These are phyloP conservation scores for Ricinus communis DNA, from an alignment of 345 rosid genomes.

Conservation along the genomic window DNA sequence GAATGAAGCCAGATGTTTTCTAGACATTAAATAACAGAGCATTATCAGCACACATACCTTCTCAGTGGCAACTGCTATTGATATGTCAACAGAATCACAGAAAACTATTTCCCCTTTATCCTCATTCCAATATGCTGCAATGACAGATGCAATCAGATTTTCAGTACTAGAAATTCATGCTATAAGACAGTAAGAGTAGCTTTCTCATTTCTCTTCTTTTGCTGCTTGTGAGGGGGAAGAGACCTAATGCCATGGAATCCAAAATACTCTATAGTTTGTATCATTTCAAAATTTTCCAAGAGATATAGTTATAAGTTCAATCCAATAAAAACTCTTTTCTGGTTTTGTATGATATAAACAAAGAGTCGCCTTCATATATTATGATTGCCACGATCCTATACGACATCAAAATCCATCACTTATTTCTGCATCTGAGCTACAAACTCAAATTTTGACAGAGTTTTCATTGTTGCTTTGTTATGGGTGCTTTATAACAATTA, in stretches of 20 bases:
- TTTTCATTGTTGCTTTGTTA: no score
- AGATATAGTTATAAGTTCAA: background rate
- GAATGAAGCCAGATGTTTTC: slow-evolving; percentile 17
- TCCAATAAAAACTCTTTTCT: background rate
- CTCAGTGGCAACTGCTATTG: slow-evolving; percentile 97
- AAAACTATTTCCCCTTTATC: slow-evolving; percentile 67
- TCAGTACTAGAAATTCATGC: slow-evolving; percentile 19
- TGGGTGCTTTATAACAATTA: no score
- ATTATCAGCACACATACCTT: no score
- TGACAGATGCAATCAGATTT: slow-evolving; percentile 18
- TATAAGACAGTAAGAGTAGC: background rate
- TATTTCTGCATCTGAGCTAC: background rate
- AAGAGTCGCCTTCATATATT: background rate
- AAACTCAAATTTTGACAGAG: background rate
- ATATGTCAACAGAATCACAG: slow-evolving; percentile 76
- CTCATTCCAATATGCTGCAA: slow-evolving; percentile 81
- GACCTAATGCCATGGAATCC: background rate
- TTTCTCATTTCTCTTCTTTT: no score
- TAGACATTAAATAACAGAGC: no score
- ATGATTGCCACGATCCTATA: background rate
- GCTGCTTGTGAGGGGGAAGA: background rate
- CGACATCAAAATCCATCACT: background rate
- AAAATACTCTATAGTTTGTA: background rate
- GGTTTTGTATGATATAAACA: no score
- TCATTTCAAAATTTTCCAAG: background rate